Evolutionary conservation across 108 stramenopile species (phyloP), one percentile per base, ranked within the genome.

Genomic region (Cyclotella choctawhatcheeana): DNA sequence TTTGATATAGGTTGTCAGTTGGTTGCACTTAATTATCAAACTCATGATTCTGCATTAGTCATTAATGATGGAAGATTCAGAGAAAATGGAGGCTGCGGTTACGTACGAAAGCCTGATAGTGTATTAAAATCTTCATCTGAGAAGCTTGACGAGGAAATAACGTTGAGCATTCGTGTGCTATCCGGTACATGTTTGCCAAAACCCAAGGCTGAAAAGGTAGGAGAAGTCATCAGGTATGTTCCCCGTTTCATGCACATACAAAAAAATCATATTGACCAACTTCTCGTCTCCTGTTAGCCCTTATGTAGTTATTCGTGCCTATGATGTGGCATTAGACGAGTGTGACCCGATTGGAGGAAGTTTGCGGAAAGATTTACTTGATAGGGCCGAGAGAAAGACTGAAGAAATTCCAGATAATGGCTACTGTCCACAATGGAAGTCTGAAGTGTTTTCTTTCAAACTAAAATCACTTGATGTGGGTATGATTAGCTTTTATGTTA

Each of bases 21-120:
- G 43, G 96, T 96, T 35, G 94, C 97, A 7, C 77, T 98, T 35
- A 98, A 98, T 79, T 96, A 91, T 65, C 98, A 98, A 66, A 93
- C 96, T 0, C 35, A 76, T 40, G 94, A 93, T 56, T 50, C 79
- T 17, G 67, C 86, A 7, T 76, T 97, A 69, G 64, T 78, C 21
- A 53, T 97, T 21, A 97, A 98, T 74, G 90, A 95, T 81, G 98
- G 96, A 21, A 74, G 83, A 7, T 98, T 97, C 71, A 81, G 80
- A 25, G 88, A 96, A 53, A 92, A 91, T 68, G 96, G 95, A 2
- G 68, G 71, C 10, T 91, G 92, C 53, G 99, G 99, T 6, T 99
- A 99, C 69, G 73, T 99, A 3, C 75, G 79, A 8, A 98, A 98
- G 77, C 93, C 97, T 26, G 30, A 27, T 5, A 80, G 68, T 65